Conservation (phyloP, 2,329 filamentous ascomycete species). For the Lecanicillium sp. region DNA sequence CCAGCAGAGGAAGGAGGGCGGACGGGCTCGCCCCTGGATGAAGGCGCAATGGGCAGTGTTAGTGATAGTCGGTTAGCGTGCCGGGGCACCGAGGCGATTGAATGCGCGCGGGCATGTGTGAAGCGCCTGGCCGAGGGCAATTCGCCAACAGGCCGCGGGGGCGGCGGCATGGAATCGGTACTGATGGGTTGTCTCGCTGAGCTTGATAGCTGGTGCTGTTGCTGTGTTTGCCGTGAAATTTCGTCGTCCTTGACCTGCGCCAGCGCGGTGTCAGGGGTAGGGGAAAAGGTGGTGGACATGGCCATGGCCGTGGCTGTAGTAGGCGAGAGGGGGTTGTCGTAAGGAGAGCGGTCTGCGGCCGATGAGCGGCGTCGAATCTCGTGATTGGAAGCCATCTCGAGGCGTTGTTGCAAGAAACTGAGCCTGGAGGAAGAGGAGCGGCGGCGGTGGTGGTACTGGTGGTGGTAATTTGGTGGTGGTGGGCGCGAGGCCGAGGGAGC, state of each 20-base stretch:
- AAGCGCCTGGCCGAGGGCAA: conserved; percentile 23
- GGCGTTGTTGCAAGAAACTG: conserved; percentile 4
- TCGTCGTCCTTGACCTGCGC: conserved; percentile 11
- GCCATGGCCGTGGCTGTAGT: conserved; percentile 19
- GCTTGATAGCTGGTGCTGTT: conserved; percentile 7
- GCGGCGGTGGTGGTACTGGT: conserved; percentile 23
- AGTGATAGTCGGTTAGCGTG: conserved; percentile 54
- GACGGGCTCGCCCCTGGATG: conserved; percentile 44
- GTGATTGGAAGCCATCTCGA: conserved; percentile 31
- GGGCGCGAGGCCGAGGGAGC: conserved; percentile 8
- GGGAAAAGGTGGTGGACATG: conserved; percentile 20
- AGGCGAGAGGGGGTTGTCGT: conserved; percentile 22
- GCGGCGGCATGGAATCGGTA: conserved; percentile 26
- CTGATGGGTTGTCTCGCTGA: background rate
- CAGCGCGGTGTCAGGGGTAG: conserved; percentile 17
- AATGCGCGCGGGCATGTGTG: conserved; percentile 35
- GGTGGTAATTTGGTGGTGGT: conserved; percentile 29
- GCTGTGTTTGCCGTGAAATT: conserved; percentile 15
- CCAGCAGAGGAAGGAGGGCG: conserved; percentile 41
- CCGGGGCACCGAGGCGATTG: conserved; percentile 43
- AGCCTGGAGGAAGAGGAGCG: conserved; percentile 19
- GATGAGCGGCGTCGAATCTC: conserved; percentile 36
- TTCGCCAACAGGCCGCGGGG: conserved; percentile 35
- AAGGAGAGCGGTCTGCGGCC: conserved; percentile 27
- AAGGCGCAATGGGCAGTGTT: conserved; percentile 53